These are phyloP conservation scores for Arthrobotrys musiformis DNA, from an alignment of 2,329 filamentous ascomycete genomes.

Conservation along the genomic window DNA sequence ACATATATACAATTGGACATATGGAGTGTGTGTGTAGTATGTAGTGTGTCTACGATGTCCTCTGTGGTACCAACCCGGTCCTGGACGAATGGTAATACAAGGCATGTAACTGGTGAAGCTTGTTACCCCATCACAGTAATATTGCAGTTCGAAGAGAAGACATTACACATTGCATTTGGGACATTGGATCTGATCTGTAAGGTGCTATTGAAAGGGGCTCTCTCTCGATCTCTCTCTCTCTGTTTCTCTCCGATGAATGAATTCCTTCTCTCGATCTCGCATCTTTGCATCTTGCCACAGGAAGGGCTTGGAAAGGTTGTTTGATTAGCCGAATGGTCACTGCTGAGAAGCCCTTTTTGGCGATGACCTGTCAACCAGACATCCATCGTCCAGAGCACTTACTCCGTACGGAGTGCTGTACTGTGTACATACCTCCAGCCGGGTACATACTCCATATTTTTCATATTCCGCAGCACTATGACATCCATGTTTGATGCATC, in stretches of 20 bases:
- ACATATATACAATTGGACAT: too few species aligned
- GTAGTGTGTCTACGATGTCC: too few species aligned
- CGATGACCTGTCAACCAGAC: not conserved
- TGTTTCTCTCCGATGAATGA: too few species aligned
- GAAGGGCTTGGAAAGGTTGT: not conserved
- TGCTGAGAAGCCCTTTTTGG: slow-evolving; percentile 9
- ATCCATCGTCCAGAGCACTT: too few species aligned
- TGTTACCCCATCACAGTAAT: too few species aligned
- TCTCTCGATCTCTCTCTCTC: not conserved
- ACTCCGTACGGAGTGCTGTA: not conserved
- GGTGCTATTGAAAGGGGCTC: not conserved
- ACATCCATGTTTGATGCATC: slow-evolving; percentile 7
- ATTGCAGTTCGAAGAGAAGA: too few species aligned
- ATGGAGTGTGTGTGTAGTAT: too few species aligned
- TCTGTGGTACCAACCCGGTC: too few species aligned
- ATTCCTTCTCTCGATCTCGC: not conserved
- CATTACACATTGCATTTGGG: not conserved
- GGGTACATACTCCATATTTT: too few species aligned
- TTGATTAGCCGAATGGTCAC: slow-evolving; percentile 41
- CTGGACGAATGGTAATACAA: too few species aligned
- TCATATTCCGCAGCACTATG: not conserved
- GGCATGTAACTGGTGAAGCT: too few species aligned
- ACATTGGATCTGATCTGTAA: slow-evolving; percentile 7
- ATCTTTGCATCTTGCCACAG: not conserved
- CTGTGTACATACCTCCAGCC: too few species aligned